Base-by-base conservation (phyloP, 306 rosid species). In the Ochetophila trinervis region DNA sequence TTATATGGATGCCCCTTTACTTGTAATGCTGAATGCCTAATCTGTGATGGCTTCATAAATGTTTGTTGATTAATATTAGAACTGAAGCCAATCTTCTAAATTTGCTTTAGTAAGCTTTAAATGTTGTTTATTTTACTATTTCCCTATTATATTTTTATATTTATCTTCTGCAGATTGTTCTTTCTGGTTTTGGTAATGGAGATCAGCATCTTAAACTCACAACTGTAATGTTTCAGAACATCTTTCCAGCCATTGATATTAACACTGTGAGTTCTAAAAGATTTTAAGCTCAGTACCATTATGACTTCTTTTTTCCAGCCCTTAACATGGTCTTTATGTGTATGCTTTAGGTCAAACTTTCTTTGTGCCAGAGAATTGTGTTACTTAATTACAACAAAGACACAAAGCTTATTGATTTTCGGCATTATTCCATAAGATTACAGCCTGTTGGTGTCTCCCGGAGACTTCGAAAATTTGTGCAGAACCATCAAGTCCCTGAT, bases 361-460 rank as follows among this genome's bases (percentile, higher is more conserved):
- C 95, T 27, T 73, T 97, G 32, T 94, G 99, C 83, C 97, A 94
- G 84, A 94, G 99, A 76, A 86, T 94, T 3, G 80, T 94, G 82
- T 80, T 94, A 65, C 97, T 94, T 73, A 88, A 88, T 71, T 94
- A 94, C 84, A 88, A 94, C 84, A 88, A 86, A 61, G 97, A 90
- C 72, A 90, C 97, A 14, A 88, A 88, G 78, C 83, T 79, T 47
- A 79, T 94, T 79, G 96, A 94, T 72, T 94, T 94, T 70, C 91
- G 99, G 60, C 97, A 94, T 70, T 94, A 90, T 74, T 94, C 99
- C 36, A 78, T 94, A 63, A 84, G 99, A 73, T 82, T 90, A 74
- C 96, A 86, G 66, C 99, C 99, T 16, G 83, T 94, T 45, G 99
- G 99, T 53, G 99, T 90, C 78, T 88, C 99, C 23, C 90, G 90